Percentiles rank a stretch among this genome's conserved stretches.
Conservation (phyloP, 352 stramenopile genomes). For the Pythium scleroteichum region DNA sequence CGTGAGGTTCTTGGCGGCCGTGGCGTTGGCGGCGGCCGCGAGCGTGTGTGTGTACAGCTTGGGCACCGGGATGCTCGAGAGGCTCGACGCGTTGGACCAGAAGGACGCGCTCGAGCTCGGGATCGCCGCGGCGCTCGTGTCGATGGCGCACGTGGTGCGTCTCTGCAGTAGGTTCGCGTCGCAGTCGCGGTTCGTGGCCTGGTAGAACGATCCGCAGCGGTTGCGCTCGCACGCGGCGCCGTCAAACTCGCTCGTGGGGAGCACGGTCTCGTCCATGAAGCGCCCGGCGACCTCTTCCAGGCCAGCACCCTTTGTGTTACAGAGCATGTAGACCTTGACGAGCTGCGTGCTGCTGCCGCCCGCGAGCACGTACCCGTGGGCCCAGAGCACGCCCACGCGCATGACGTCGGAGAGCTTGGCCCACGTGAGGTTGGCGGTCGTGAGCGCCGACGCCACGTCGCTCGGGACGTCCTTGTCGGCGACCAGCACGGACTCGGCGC, state of each 20-base stretch:
- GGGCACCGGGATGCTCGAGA: conserved; percentile 36
- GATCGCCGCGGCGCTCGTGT: conserved; percentile 6
- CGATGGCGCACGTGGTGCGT: too few relatives aligned
- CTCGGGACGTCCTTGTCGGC: neutral
- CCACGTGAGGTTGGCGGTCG: conserved; percentile 23
- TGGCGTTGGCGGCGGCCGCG: neutral
- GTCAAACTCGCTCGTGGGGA: conserved; percentile 32
- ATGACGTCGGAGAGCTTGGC: conserved; percentile 35
- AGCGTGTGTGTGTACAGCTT: conserved; percentile 36
- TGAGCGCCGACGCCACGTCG: conserved; percentile 11
- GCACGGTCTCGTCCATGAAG: conserved; percentile 35
- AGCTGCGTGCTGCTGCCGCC: conserved; percentile 25
- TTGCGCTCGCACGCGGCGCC: conserved; percentile 9
- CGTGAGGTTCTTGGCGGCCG: conserved; percentile 15
- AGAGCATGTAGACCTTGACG: conserved; percentile 45
- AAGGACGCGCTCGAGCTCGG: conserved; percentile 25
- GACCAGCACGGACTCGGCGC: neutral
- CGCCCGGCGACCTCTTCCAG: neutral
- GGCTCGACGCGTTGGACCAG: conserved; percentile 41
- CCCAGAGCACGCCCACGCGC: conserved; percentile 50
- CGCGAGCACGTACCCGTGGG: conserved; percentile 46
- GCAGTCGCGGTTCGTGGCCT: conserved; percentile 40
- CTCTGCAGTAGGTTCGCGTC: conserved; percentile 21
- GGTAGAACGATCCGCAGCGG: conserved; percentile 34
- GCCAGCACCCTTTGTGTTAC: conserved; percentile 5